phyloP scores from a whole-genome alignment of 2,329 filamentous ascomycete species.

The Colletotrichum melonis region DNA sequence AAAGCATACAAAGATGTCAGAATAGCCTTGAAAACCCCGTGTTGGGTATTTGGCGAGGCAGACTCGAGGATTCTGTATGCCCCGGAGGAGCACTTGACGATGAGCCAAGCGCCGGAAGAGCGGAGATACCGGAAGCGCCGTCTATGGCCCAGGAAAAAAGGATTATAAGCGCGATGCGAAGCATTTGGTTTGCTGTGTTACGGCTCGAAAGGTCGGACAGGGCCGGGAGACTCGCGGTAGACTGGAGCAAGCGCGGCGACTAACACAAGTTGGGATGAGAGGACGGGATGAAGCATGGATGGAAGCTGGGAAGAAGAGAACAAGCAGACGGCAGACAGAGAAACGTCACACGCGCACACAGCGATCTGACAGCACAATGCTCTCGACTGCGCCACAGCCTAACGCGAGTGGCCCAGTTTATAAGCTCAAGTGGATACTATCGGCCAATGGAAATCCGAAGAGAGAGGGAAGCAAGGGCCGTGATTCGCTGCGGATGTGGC shows the following conservation, averaged over 20 bases:
- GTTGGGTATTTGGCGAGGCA: slow-evolving; percentile 19
- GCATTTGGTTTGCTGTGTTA: slow-evolving; percentile 32
- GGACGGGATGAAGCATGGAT: neutral
- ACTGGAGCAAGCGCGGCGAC: neutral
- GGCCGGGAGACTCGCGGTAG: neutral
- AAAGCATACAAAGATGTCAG: neutral
- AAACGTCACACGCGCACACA: neutral
- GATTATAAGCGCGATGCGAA: neutral
- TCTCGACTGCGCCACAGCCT: slow-evolving; percentile 17
- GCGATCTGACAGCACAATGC: neutral
- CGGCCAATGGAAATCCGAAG: neutral
- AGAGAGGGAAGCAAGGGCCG: neutral
- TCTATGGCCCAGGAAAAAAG: neutral
- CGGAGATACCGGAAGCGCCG: slow-evolving; percentile 12
- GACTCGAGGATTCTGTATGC: slow-evolving; percentile 7
- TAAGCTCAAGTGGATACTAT: neutral
- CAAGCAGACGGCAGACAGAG: neutral
- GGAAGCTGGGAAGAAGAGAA: neutral
- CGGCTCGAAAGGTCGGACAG: neutral
- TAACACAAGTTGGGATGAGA: neutral
- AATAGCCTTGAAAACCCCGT: neutral
- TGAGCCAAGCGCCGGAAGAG: neutral
- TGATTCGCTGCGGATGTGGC: slow-evolving; percentile 20
- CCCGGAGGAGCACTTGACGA: neutral
- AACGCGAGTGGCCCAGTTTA: neutral